Evolutionary conservation across 1,139 yeast genomes (phyloP).

Genomic region (Torulaspora pretoriensis): DNA sequence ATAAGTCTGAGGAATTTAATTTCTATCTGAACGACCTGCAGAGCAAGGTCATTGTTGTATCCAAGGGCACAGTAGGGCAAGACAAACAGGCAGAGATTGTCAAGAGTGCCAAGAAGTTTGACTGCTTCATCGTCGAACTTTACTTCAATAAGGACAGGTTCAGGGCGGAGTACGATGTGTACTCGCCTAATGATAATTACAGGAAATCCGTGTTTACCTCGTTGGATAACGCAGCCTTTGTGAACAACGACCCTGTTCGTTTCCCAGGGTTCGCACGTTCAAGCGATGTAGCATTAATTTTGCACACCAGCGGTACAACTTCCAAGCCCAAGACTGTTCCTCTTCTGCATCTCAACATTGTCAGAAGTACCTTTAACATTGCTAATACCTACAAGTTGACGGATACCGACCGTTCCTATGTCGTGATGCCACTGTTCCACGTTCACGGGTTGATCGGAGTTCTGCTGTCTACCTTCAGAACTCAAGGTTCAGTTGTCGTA

Average conservation of each 20-base stretch:
- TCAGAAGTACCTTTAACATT: slow-evolving; percentile 54
- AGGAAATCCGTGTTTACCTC: slow-evolving; percentile 35
- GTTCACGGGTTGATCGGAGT: slow-evolving; percentile 69
- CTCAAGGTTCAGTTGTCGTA: slow-evolving; percentile 57
- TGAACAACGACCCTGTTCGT: slow-evolving; percentile 25
- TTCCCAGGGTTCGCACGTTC: slow-evolving; percentile 45
- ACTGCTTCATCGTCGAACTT: slow-evolving; percentile 48
- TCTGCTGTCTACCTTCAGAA: slow-evolving; percentile 51
- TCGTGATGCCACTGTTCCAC: slow-evolving; percentile 72
- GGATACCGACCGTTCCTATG: slow-evolving; percentile 47
- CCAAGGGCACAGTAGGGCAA: slow-evolving; percentile 42
- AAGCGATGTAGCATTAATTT: slow-evolving; percentile 54
- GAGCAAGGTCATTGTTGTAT: slow-evolving; percentile 53
- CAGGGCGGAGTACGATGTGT: slow-evolving; percentile 42
- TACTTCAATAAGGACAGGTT: slow-evolving; percentile 41
- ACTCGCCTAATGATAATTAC: slow-evolving; percentile 34
- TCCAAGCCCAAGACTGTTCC: slow-evolving; percentile 73
- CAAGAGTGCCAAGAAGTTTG: slow-evolving; percentile 46
- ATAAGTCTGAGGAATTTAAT: slow-evolving; percentile 55
- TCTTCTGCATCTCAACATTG: slow-evolving; percentile 55
- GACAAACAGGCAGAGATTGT: slow-evolving; percentile 42
- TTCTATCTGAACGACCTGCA: slow-evolving; percentile 57
- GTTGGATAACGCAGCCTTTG: slow-evolving; percentile 29
- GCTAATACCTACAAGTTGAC: slow-evolving; percentile 50
- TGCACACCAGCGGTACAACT: slow-evolving; percentile 70